Evolutionary conservation across 306 rosid genomes (phyloP).

Genomic region (Gleditsia sinensis): DNA sequence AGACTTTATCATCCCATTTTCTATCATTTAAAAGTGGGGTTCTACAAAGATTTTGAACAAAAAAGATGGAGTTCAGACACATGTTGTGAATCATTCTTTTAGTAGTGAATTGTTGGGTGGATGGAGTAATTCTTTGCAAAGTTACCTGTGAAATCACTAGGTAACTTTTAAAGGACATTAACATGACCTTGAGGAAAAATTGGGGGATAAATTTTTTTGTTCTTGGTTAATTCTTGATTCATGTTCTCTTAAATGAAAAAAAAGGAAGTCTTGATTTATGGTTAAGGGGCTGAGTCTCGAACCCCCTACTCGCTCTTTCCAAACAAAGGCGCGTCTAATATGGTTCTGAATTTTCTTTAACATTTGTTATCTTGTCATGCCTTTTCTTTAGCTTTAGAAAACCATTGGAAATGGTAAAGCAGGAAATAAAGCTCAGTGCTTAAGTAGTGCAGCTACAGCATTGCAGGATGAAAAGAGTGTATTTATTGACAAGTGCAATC

Average conservation of each 20-base stretch:
- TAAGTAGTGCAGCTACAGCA: constrained; percentile 64
- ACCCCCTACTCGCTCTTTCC: not conserved
- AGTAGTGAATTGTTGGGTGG: not conserved
- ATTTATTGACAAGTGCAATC: constrained; percentile 84
- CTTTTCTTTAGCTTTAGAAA: constrained; percentile 53
- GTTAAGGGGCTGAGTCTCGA: not conserved
- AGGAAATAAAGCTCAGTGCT: constrained; percentile 76
- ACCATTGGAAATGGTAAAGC: constrained; percentile 86
- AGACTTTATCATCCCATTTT: too few relatives aligned
- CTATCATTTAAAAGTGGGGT: too few relatives aligned
- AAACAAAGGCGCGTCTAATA: not conserved
- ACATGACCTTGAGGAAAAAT: not conserved
- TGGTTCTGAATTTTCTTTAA: constrained; percentile 18
- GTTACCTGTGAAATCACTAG: not conserved
- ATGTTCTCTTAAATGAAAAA: too few relatives aligned
- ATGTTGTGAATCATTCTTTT: constrained; percentile 16
- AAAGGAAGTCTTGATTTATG: too few relatives aligned
- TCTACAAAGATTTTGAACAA: too few relatives aligned
- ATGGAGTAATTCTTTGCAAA: constrained; percentile 1
- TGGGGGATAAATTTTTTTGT: not conserved
- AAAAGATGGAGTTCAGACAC: too few relatives aligned
- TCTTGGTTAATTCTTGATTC: not conserved
- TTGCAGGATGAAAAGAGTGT: constrained; percentile 74
- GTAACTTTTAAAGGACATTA: not conserved
- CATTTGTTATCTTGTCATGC: not conserved